A percentile compares a stretch with the other conserved stretches of the same genome.
phyloP scores from a whole-genome alignment of 2,329 filamentous ascomycete genomes.

The Berkeleyomyces rouxiae region DNA sequence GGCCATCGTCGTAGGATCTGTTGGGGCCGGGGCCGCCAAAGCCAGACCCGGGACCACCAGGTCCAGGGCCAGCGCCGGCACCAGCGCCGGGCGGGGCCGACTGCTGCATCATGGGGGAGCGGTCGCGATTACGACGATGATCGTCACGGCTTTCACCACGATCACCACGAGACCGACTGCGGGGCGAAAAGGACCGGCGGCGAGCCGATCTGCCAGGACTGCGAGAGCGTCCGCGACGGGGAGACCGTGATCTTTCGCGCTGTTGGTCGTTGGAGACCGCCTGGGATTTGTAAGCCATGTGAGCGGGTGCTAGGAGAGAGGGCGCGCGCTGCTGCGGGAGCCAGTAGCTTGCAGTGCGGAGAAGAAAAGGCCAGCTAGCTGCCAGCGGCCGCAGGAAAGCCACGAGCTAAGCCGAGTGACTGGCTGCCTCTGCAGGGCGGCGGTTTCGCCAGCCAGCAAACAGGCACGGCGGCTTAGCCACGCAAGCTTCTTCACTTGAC shows the following conservation, averaged over 20 bases:
- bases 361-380: neutral
- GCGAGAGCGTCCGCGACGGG: slow-evolving; percentile 65
- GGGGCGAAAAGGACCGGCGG: slow-evolving; percentile 63
- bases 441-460: neutral
- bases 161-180: slow-evolving; percentile 50
- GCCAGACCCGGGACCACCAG: slow-evolving; percentile 46
- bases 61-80: slow-evolving; percentile 41
- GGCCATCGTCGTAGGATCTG: slow-evolving; percentile 71
- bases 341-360: neutral
- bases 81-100: slow-evolving; percentile 54
- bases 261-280: slow-evolving; percentile 25
- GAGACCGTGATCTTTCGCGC: slow-evolving; percentile 73
- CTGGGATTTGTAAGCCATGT: slow-evolving; percentile 2
- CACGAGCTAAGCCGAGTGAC: too few species aligned
- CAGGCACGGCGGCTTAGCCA: neutral
- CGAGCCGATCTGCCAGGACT: slow-evolving; percentile 55
- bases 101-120: slow-evolving; percentile 53
- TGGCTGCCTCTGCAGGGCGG: too few species aligned
- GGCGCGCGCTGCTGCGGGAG: too few species aligned
- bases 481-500: neutral
- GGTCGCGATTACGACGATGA: slow-evolving; percentile 56
- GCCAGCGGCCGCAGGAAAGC: neutral
- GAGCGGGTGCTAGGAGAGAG: neutral
- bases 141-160: slow-evolving; percentile 51
- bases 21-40: slow-evolving; percentile 45